These are phyloP conservation scores for Phellinidium pouzarii DNA, from an alignment of 1,284 basidiomycete genomes.

Conservation along the genomic window DNA sequence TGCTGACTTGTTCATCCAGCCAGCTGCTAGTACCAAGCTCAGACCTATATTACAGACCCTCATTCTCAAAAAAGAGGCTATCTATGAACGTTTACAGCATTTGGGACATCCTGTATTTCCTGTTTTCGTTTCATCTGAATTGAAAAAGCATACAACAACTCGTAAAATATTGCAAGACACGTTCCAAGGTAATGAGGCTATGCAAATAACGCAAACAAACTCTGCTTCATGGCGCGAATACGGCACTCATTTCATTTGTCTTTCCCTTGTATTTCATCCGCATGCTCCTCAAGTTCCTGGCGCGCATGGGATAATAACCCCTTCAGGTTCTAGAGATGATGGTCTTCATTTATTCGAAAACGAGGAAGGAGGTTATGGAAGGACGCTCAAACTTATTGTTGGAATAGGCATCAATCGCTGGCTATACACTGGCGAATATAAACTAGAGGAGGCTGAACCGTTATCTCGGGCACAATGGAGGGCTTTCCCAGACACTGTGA, in stretches of 20 bases:
- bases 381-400: background rate
- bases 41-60: no score
- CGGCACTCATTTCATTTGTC: conserved; percentile 21
- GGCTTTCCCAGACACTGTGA: background rate
- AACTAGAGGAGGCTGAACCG: background rate
- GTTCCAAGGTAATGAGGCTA: background rate
- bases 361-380: background rate
- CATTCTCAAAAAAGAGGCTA: no score
- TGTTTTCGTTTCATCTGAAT: no score
- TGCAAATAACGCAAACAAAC: background rate
- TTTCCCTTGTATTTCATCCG: conserved; percentile 23
- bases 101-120: background rate
- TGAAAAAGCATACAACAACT: background rate
- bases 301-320: conserved; percentile 20
- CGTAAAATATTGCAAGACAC: background rate
- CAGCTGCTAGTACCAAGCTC: background rate
- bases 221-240: background rate
- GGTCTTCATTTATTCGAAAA: background rate
- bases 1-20: background rate
- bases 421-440: background rate
- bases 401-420: background rate
- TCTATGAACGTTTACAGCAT: background rate
- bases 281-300: conserved; percentile 27
- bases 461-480: background rate
- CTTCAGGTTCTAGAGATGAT: background rate